phyloP scores from a whole-genome alignment of 1,139 yeast genomes.

The Pichia sp. region DNA sequence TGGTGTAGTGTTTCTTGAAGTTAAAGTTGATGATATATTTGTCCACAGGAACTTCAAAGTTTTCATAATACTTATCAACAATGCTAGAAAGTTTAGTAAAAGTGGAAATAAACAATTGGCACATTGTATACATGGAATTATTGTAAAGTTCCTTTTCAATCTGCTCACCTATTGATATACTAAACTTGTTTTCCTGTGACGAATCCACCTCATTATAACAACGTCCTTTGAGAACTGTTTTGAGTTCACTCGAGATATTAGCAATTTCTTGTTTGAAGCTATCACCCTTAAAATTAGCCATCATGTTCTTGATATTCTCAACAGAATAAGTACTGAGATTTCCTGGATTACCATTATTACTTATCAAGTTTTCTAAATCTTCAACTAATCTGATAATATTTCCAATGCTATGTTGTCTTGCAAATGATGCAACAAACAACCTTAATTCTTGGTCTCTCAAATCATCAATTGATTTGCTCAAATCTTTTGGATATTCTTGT shows the following conservation, averaged over 20 bases:
- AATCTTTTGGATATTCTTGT: slow-evolving; percentile 17
- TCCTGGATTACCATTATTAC: slow-evolving; percentile 40
- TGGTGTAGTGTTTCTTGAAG: slow-evolving; percentile 22
- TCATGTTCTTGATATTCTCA: slow-evolving; percentile 50
- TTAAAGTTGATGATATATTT: slow-evolving; percentile 30
- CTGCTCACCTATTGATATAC: slow-evolving; percentile 32
- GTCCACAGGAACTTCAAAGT: slow-evolving; percentile 33
- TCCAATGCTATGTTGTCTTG: slow-evolving; percentile 39
- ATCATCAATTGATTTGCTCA: slow-evolving; percentile 25
- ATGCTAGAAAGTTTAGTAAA: slow-evolving; percentile 37
- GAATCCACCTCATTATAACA: slow-evolving; percentile 20
- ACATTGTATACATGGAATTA: slow-evolving; percentile 35
- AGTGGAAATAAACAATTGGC: slow-evolving; percentile 35
- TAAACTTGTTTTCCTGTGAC: slow-evolving; percentile 27
- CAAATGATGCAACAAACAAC: slow-evolving; percentile 19
- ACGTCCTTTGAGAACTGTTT: slow-evolving; percentile 47
- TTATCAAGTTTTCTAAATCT: slow-evolving; percentile 52
- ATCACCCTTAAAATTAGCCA: slow-evolving; percentile 49
- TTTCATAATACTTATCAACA: slow-evolving; percentile 37
- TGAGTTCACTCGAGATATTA: slow-evolving; percentile 51
- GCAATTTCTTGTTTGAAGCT: slow-evolving; percentile 54
- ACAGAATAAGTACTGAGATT: slow-evolving; percentile 60
- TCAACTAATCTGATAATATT: slow-evolving; percentile 59
- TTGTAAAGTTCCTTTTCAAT: slow-evolving; percentile 44
- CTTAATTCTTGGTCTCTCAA: slow-evolving; percentile 20